Conservation (phyloP, 2,329 filamentous ascomycete species). For the Xylaria hypoxylon region DNA sequence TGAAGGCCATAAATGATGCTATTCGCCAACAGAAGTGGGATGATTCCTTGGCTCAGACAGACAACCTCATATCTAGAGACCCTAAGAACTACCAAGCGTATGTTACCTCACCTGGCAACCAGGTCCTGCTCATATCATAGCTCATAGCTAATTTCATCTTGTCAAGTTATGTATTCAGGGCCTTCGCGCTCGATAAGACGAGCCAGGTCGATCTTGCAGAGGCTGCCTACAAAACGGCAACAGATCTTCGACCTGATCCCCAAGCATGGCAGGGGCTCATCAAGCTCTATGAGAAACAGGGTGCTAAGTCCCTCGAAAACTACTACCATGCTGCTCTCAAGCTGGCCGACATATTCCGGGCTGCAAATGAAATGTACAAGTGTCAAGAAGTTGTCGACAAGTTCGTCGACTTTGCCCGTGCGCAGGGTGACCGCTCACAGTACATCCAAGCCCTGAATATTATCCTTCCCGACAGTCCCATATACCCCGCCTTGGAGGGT, state of each 20-base stretch:
- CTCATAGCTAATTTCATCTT: slow-evolving; percentile 12
- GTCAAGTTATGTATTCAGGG: slow-evolving; percentile 82
- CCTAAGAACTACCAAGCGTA: slow-evolving; percentile 85
- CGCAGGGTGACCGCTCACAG: slow-evolving; percentile 77
- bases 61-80: slow-evolving; percentile 77
- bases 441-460: slow-evolving; percentile 81
- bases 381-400: slow-evolving; percentile 80
- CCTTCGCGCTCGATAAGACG: slow-evolving; percentile 84
- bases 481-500: slow-evolving; percentile 87
- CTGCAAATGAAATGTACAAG: slow-evolving; percentile 72
- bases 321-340: slow-evolving; percentile 80
- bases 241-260: slow-evolving; percentile 78
- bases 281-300: slow-evolving; percentile 85
- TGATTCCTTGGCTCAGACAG: slow-evolving; percentile 76
- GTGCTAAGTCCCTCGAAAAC: slow-evolving; percentile 72
- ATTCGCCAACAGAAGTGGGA: slow-evolving; percentile 84
- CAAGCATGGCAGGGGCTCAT: slow-evolving; percentile 92
- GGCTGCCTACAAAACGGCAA: slow-evolving; percentile 78
- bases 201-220: slow-evolving; percentile 79
- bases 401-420: slow-evolving; percentile 78
- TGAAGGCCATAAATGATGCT: slow-evolving; percentile 84
- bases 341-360: slow-evolving; percentile 79
- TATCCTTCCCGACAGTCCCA: slow-evolving; percentile 80
- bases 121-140: background rate
- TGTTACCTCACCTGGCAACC: slow-evolving; percentile 45